Evolutionary conservation across 208 protist genomes (phyloP), one percentile per base, ranked within the genome.

Genomic region (Wallacemonas sp.): DNA sequence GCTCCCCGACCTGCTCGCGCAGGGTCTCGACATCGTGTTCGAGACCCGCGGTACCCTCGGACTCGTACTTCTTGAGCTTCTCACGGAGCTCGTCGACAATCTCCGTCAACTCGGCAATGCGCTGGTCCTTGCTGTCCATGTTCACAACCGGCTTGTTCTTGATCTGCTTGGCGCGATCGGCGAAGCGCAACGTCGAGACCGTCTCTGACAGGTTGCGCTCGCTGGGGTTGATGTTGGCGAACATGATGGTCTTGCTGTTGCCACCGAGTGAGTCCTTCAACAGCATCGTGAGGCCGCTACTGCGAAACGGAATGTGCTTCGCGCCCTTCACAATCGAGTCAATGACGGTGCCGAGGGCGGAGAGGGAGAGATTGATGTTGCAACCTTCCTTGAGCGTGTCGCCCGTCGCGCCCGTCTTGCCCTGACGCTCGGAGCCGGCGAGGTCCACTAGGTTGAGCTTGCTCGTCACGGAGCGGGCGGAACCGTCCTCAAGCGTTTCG

Each of bases 361-460:
- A 93, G 19, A 98, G 75, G 14, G 91, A 97, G 27, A 96, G 79
- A 65, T 98, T 98, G 58, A 98, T 98, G 70, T 94, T 97, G 63
- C 87, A 93, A 32, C 93, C 94, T 47, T 98, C 95, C 64, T 95
- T 97, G 19, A 98, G 77, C 36, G 92, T 96, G 34, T 96, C 83
- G 6, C 95, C 96, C 0, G 81, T 71, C 38, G 96, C 93, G 11
- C 91, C 93, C 12, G 95, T 98, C 58, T 93, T 93, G 58, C 76
- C 77, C 71, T 96, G 90, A 30, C 95, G 76, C 66, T 98, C 95
- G 11, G 81, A 93, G 24, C 95, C 95, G 21, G 95, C 95, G 6
- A 98, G 80, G 62, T 98, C 95, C 11, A 98, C 91, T 19, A 98
- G 78, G 66, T 96, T 95, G 21, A 98, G 61, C 73, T 97, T 97